Evolutionary conservation across 2,329 filamentous ascomycete genomes (phyloP).

Genomic region (Phoma sp.): DNA sequence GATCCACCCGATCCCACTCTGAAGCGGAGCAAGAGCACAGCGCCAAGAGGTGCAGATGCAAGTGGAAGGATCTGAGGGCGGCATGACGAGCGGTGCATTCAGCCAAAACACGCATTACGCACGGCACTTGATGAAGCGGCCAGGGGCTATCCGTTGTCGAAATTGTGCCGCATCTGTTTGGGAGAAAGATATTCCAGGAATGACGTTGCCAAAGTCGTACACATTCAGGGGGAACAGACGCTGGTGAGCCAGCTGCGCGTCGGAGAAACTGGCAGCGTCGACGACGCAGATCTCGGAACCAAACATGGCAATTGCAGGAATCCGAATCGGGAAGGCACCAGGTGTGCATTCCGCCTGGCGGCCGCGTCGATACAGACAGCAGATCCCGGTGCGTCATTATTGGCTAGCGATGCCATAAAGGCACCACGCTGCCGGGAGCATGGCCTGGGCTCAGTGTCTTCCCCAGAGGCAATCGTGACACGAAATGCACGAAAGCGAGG

Average conservation of each 20-base stretch:
- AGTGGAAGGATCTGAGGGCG: slow-evolving; percentile 22
- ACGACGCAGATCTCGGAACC: slow-evolving; percentile 9
- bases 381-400: slow-evolving; percentile 14
- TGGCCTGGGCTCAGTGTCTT: slow-evolving; percentile 10
- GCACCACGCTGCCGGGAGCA: slow-evolving; percentile 13
- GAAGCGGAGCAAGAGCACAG: slow-evolving; percentile 14
- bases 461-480: slow-evolving; percentile 10
- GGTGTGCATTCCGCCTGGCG: slow-evolving; percentile 4
- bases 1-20: slow-evolving; percentile 13
- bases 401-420: slow-evolving; percentile 9
- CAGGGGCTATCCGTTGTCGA: slow-evolving; percentile 5
- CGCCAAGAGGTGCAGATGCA: slow-evolving; percentile 22
- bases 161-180: slow-evolving; percentile 10
- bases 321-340: slow-evolving; percentile 6
- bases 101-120: slow-evolving; percentile 21
- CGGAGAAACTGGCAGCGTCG: slow-evolving; percentile 5
- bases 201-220: slow-evolving; percentile 2
- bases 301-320: slow-evolving; percentile 8
- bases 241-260: not conserved
- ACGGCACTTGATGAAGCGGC: slow-evolving; percentile 10
- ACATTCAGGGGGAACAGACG: slow-evolving; percentile 5
- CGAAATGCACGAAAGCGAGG: not conserved
- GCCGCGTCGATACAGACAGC: not conserved
- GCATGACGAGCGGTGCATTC: slow-evolving; percentile 24
- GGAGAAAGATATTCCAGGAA: slow-evolving; percentile 10